Evolutionary conservation across 2,329 filamentous ascomycete species (phyloP), one percentile per base, ranked within the genome.

Genomic region (Emmonsia crescens): DNA sequence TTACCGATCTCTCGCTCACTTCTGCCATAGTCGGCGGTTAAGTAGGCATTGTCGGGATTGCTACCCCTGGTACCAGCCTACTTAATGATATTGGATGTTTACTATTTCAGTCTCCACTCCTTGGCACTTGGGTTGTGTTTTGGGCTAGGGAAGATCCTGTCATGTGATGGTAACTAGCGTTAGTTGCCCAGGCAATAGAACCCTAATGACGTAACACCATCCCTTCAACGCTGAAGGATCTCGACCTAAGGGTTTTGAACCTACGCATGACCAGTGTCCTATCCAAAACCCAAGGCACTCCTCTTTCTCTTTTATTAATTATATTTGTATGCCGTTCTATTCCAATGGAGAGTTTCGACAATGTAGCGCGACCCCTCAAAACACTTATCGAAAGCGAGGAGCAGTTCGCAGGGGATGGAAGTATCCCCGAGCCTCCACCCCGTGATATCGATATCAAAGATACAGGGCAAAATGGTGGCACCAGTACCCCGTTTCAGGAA

Each of bases 321-420:
- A 54, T 36, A 54, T 21, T 29, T 46, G n/a, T n/a, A 56, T 40
- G 5, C 27, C 10, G 21, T 40, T 9, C 12, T 24, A 27, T 27
- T 56, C 4, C 56, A 52, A 76, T 77, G 75, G 72, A 76, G 68
- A 76, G 74, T 66, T 73, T 75, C 40, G 72, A 75, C 62, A 72
- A 75, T 61, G 70, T 72, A 54, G 63, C 70, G 57, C 69, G 68
- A 5, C 65, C 70, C 38, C 61, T 66, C 52, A 72, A 72, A 46
- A 55, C 63, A 31, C 61, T 62, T 33, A 66, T 69, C 38, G 70
- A 69, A 42, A 63, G 65, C 38, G 66, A 68, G 49, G 64, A 67
- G 16, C 62, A 63, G 56, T 65, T 66, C 29, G 68, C 69, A 9
- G 63, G 61, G 58, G 60, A 65, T 24, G 61, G 67, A 51, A 67